Percentiles rank a stretch among this genome's conserved stretches.
phyloP scores from a whole-genome alignment of 2,329 filamentous ascomycete species.

The Fusarium euwallaceae region DNA sequence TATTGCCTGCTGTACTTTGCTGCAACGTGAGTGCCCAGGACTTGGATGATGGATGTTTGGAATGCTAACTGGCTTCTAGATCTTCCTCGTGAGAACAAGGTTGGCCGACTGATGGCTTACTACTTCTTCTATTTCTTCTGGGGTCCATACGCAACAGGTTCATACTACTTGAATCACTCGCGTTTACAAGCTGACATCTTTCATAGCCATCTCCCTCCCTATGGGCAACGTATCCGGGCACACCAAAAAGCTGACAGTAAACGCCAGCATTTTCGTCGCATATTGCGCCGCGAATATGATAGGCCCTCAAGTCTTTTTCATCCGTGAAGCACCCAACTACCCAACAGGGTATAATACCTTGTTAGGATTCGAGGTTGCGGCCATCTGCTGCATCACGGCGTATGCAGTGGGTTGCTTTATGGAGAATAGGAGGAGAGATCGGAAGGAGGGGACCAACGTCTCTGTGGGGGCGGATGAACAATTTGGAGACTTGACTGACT shows the following conservation, averaged over 20 bases:
- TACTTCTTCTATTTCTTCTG: conserved; percentile 47
- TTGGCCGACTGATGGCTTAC: conserved; percentile 46
- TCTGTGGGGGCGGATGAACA: conserved; percentile 4
- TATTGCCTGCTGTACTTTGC: conserved; percentile 9
- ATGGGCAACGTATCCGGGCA: conserved; percentile 45
- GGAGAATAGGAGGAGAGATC: neutral
- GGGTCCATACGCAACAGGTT: conserved; percentile 38
- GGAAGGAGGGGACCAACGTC: neutral
- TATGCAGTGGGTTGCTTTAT: neutral
- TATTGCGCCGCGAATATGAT: conserved; percentile 61
- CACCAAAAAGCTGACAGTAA: conserved; percentile 53
- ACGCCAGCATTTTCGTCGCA: conserved; percentile 59
- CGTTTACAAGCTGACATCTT: neutral
- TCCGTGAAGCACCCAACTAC: conserved; percentile 62
- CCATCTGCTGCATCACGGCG: neutral
- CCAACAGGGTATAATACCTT: conserved; percentile 26
- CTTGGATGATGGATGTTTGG: neutral
- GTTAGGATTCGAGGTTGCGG: conserved; percentile 6
- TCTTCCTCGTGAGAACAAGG: conserved; percentile 55
- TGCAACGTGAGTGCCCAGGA: neutral
- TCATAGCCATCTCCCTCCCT: conserved; percentile 30
- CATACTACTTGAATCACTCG: neutral
- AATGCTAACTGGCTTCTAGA: neutral
- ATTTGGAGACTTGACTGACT: conserved; percentile 5
- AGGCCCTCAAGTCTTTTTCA: conserved; percentile 49